These are phyloP conservation scores for Penicillium daleae DNA, from an alignment of 495 filamentous ascomycete genomes.

Conservation along the genomic window DNA sequence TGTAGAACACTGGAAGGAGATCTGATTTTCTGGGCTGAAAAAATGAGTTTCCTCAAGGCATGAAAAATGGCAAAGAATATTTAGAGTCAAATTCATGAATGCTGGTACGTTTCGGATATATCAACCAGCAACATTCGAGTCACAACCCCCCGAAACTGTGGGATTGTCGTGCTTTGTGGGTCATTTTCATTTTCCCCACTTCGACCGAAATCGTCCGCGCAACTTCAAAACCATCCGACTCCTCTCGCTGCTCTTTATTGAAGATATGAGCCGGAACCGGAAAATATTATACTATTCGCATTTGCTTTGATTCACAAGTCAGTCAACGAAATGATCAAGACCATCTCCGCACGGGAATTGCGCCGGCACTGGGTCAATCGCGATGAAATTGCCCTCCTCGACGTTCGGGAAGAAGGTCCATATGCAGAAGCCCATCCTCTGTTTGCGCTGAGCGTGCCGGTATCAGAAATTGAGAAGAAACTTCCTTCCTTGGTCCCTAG, in stretches of 20 bases:
- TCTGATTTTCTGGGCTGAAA: too few relatives aligned
- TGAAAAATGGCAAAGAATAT: not conserved
- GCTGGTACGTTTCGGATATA: not conserved
- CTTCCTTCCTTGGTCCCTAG: constrained; percentile 24
- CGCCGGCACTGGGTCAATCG: constrained; percentile 24
- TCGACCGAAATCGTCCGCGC: constrained; percentile 12
- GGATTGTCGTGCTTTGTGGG: not conserved
- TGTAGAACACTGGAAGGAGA: too few relatives aligned
- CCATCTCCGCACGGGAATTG: constrained; percentile 17
- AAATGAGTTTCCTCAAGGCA: not conserved
- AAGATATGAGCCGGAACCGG: too few relatives aligned
- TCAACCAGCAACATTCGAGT: not conserved
- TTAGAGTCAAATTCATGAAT: too few relatives aligned
- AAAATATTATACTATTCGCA: too few relatives aligned
- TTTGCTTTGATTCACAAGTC: too few relatives aligned
- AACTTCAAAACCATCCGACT: constrained; percentile 16
- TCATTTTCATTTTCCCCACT: not conserved
- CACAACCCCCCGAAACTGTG: not conserved
- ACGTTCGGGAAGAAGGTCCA: constrained; percentile 34
- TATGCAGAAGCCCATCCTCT: constrained; percentile 29
- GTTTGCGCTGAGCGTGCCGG: constrained; percentile 29
- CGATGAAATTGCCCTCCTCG: constrained; percentile 27
- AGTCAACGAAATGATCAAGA: constrained; percentile 12
- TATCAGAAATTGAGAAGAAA: constrained; percentile 29
- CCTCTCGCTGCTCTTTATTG: too few relatives aligned